Percentiles rank a stretch among this genome's conserved stretches.
Conservation (phyloP, 768 basidiomycete species). For the Clathrus columnatus region DNA sequence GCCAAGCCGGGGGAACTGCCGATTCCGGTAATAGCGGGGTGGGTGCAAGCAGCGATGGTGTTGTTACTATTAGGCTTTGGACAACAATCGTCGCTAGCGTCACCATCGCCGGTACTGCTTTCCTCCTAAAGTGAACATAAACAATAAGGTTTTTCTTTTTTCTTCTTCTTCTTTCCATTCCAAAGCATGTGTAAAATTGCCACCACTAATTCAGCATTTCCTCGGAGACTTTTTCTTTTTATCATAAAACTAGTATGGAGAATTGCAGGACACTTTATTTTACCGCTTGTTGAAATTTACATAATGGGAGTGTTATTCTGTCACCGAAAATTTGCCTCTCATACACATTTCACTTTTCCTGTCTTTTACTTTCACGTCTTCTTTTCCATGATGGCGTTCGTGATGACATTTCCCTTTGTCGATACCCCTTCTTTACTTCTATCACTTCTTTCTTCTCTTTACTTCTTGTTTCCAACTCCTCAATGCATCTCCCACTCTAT, state of each 20-base stretch:
- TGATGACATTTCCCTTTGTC: neutral
- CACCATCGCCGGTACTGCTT: neutral
- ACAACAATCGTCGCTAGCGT: neutral
- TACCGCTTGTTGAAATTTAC: no score
- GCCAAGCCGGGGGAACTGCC: no score
- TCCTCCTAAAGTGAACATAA: neutral
- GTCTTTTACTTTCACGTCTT: neutral
- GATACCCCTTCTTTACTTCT: neutral
- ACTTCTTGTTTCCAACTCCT: no score
- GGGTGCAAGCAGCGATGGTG: neutral
- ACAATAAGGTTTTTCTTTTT: neutral
- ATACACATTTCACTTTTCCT: neutral
- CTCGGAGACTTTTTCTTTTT: no score
- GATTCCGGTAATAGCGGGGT: neutral
- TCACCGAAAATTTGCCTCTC: no score
- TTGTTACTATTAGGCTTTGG: neutral
- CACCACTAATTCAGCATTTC: no score
- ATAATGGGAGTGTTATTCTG: no score
- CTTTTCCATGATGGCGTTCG: neutral
- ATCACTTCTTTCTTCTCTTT: no score
- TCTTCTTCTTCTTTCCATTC: neutral
- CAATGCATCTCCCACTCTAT: no score
- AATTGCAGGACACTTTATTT: no score
- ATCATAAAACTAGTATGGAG: no score
- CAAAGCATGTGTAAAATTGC: no score